These are phyloP conservation scores for Kwoniella mangroviensis DNA, from an alignment of 768 basidiomycete genomes.

Conservation along the genomic window DNA sequence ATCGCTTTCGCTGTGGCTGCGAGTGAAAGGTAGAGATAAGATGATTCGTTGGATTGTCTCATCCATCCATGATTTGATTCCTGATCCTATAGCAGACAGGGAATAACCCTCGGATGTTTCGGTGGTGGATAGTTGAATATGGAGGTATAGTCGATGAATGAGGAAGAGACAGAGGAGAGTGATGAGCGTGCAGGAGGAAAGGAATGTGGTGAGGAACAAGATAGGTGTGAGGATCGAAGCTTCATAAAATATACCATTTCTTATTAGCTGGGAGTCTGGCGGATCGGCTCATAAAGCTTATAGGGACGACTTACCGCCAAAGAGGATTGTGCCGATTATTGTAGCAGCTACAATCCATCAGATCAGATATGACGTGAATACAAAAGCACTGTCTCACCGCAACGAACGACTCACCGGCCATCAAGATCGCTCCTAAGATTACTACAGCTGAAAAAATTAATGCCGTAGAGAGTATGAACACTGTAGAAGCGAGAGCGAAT, in stretches of 20 bases:
- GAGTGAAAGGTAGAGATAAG: neutral
- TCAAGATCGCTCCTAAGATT: conserved; percentile 33
- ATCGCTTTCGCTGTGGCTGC: neutral
- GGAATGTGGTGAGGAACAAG: conserved; percentile 39
- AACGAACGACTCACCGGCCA: conserved; percentile 30
- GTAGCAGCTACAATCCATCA: neutral
- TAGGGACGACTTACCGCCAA: conserved; percentile 30
- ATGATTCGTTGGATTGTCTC: conserved; percentile 36
- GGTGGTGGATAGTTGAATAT: conserved; percentile 24
- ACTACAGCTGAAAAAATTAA: conserved; percentile 28
- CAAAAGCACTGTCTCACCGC: no score
- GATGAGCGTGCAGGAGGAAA: conserved; percentile 31
- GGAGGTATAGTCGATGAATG: conserved; percentile 46
- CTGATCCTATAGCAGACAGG: conserved; percentile 17
- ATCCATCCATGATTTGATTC: conserved; percentile 34
- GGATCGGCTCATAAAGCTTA: neutral
- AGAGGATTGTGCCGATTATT: conserved; percentile 14
- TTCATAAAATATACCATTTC: neutral
- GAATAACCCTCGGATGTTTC: neutral
- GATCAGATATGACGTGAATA: neutral
- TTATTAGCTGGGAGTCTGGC: neutral
- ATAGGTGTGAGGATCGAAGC: conserved; percentile 39
- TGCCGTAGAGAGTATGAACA: conserved; percentile 31
- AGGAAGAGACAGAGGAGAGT: conserved; percentile 46
- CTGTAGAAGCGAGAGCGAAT: conserved; percentile 35